Base-by-base conservation (phyloP, 2,329 filamentous ascomycete genomes). In the Phoma sp. region DNA sequence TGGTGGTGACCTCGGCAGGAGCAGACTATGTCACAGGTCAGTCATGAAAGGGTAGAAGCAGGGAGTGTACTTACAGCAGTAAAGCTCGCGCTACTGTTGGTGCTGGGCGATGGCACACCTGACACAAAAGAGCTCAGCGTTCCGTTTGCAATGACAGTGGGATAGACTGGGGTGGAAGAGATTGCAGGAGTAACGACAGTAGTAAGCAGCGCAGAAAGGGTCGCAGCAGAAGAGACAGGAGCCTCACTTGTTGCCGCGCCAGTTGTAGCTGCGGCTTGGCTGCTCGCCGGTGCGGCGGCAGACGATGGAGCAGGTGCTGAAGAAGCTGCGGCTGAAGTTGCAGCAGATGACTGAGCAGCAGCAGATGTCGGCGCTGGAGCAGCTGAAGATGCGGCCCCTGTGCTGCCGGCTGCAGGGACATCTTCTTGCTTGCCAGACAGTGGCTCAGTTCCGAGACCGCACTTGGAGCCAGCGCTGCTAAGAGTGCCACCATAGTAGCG, bases 401-500 rank as follows among this genome's bases (percentile, higher is more conserved):
- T 47, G 29, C 57, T 56, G 6, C 54, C 56, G 15, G 62, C 59
- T 11, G 46, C 48, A 1, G 55, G 47, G 34, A 64, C 57, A 47
- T 63, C 61, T n/a, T 45, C 43, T 38, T 69, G 64, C 39, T 61
- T 55, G 6, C 67, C 64, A 18, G 56, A 45, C 21, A 56, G 37
- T 14, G 53, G 53, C 42, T 56, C 53, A 1, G 66, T 67, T 2
- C 42, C 43, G 9, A 68, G 39, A 3, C 58, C 62, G 36, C 66
- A 68, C n/a, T 38, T 47, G 5, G 29, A 43, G n/a, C 59, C 78
- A 3, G 67, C 72, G 14, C 40, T 61, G n/a, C 62, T 68, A 20
- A 81, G 59, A 0, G 71, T 68, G 34, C 53, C 62, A 10, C 78
- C 71, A 56, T 81, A 81, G 66, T 76, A 75, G 36, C 70, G 61